Evolutionary conservation across 2,329 filamentous ascomycete species (phyloP), one percentile per base, ranked within the genome.

Genomic region (Ascochyta rabiei): DNA sequence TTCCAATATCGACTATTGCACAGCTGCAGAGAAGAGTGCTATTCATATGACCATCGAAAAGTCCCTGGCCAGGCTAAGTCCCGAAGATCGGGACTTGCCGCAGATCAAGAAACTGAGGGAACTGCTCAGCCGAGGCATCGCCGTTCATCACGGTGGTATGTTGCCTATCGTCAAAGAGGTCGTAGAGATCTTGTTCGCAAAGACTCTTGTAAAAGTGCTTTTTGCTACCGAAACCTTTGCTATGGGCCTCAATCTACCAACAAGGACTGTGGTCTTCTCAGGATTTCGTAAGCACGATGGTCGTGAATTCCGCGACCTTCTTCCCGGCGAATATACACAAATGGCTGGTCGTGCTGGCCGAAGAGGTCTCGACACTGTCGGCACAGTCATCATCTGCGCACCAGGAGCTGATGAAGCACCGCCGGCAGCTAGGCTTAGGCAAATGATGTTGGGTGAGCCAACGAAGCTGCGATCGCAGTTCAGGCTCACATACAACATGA

Each of bases 171-270:
- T 98, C 64, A 99, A 99, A 75, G 95, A 99, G 74, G 86, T 98
- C 21, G 95, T 99, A 1, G 95, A 99, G 75, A 96, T 99, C 48
- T 78, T 99, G 15, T 99, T 99, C 67, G 93, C 95, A 0, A 92
- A 91, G 75, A 96, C 93, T 0, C 79, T 99, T 50, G 95, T 99
- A 54, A 99, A 99, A 76, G 90, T 99, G 3, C 83, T 99, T 2
- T 99, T 99, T 69, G 95, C 95, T 0, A 99, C 95, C 0, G 95
- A 99, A 74, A 99, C 95, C 0, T 99, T 99, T 75, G 95, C 95
- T 31, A 99, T 99, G 93, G 95, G 95, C 24, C 82, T 99, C 28
- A 99, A 99, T 70, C 79, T 99, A 52, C 95, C 95, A 0, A 99
- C 95, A 1, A 85, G 95, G 62, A 99, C 95, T 0, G 95, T 99